Base-by-base conservation (phyloP, 139 green algal species). In the Chlamydomonas urium region DNA sequence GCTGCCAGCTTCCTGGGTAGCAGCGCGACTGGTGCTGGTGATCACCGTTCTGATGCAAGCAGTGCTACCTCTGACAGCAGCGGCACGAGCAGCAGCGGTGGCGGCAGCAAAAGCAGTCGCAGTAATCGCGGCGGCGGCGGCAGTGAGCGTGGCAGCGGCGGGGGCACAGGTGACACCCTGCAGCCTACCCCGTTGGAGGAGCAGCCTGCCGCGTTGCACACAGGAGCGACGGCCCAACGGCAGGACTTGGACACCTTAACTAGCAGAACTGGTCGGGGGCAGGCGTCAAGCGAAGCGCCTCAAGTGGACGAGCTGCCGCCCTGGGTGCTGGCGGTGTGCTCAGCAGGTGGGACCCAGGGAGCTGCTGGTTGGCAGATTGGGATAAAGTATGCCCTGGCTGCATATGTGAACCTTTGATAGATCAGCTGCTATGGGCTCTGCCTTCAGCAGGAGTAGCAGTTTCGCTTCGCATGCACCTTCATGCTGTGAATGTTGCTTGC, bases 311-410 rank as follows among this genome's bases (percentile, higher is more conserved):
- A 61, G 24, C 66, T 85, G 59, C 76, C 74, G 29, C 38, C 76
- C 1, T 76, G 66, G 72, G 61, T 70, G 2, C 38, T 86, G 47
- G 72, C 35, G 0, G 4, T 57, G 2, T 88, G 83, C 68, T 88
- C 83, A 1, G 79, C 79, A 33, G 72, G 57, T 78, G 63, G 10
- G 67, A 5, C 17, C 6, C 29, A 34, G 45, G 21, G 45, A 17
- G 45, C 45, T 26, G 17, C 21, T 26, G n/a, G n/a, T n/a, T 21
- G 8, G 24, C 8, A 5, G 61, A 69, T 65, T 21, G 8, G n/a
- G 8, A 19, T 28, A 65, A 29, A 17, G n/a, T n/a, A 10, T 28
- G 8, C 56, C 14, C 28, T 65, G n/a, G 56, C 21, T 19, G 14
- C 8, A 65, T 21, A 65, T 28, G 56, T 65, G 19, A 19, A 28